Evolutionary conservation across 768 basidiomycete species (phyloP).

Genomic region (Collybia sp.): DNA sequence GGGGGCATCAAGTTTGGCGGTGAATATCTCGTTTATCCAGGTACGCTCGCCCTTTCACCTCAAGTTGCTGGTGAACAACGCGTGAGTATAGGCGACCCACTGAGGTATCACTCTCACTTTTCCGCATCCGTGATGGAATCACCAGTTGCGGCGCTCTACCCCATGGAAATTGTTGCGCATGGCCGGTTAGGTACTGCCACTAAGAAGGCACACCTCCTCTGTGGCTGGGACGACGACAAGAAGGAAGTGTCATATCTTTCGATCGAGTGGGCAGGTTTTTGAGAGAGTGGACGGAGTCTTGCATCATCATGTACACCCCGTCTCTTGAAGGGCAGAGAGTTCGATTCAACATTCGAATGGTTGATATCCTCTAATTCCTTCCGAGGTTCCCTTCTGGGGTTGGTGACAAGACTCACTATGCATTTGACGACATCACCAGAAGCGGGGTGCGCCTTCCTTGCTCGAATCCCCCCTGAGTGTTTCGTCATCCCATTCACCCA

Average conservation of each 20-base stretch:
- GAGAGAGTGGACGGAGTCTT: conserved; percentile 8
- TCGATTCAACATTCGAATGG: no score
- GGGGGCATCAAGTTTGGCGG: conserved; percentile 93
- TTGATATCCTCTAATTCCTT: no score
- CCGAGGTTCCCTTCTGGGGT: no score
- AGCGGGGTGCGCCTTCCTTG: no score
- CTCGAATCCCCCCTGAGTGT: no score
- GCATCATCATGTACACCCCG: no score
- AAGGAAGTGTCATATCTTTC: conserved; percentile 68
- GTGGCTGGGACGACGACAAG: conserved; percentile 77
- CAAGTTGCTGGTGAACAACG: neutral
- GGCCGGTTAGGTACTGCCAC: conserved; percentile 95
- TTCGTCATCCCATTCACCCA: no score
- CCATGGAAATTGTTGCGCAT: conserved; percentile 95
- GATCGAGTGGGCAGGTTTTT: conserved; percentile 90
- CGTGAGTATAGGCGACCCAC: conserved; percentile 67
- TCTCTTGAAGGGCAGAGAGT: no score
- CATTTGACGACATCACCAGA: no score
- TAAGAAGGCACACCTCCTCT: conserved; percentile 92
- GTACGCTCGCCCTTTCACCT: conserved; percentile 35
- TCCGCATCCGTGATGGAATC: conserved; percentile 77
- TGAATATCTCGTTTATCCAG: conserved; percentile 95
- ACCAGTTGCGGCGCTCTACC: conserved; percentile 52
- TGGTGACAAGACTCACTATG: no score
- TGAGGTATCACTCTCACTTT: conserved; percentile 97